Evolutionary conservation across 78 protist species (phyloP).

Genomic region (Dictyostelium discoideum): DNA sequence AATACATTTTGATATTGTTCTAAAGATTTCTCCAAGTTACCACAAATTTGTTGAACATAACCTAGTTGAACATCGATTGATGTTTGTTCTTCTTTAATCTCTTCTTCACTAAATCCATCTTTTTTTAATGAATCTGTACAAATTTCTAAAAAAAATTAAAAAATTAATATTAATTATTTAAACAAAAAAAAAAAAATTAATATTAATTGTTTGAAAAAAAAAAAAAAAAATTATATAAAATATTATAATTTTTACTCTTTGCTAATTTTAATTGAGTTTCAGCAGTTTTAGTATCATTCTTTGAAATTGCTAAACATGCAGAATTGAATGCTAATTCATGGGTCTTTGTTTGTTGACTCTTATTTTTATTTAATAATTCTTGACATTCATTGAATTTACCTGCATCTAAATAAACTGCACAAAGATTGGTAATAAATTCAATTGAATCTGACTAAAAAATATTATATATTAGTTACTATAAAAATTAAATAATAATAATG

Average conservation of each 20-base stretch:
- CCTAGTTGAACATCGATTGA: conserved; percentile 48
- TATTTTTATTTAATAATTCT: conserved; percentile 47
- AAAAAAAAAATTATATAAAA: neutral
- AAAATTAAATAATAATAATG: no score
- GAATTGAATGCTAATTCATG: conserved; percentile 75
- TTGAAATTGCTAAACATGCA: conserved; percentile 45
- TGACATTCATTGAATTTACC: conserved; percentile 66
- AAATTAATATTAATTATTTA: neutral
- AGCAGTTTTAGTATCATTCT: conserved; percentile 61
- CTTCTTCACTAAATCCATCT: conserved; percentile 68
- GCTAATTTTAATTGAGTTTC: conserved; percentile 77
- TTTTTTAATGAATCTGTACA: conserved; percentile 63
- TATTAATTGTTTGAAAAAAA: neutral
- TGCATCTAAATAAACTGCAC: conserved; percentile 75
- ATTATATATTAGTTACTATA: neutral
- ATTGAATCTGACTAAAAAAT: conserved; percentile 7
- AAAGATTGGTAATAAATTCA: conserved; percentile 62
- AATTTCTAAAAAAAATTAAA: conserved; percentile 4
- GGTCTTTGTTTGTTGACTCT: conserved; percentile 6
- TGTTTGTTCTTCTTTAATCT: conserved; percentile 47
- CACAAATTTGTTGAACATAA: conserved; percentile 56
- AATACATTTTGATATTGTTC: conserved; percentile 27
- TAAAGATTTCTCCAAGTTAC: conserved; percentile 10
- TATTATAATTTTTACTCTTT: conserved; percentile 21
- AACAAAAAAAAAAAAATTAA: neutral